These are phyloP conservation scores for Pyrus betulifolia DNA, from an alignment of 306 rosid species.

Conservation along the genomic window DNA sequence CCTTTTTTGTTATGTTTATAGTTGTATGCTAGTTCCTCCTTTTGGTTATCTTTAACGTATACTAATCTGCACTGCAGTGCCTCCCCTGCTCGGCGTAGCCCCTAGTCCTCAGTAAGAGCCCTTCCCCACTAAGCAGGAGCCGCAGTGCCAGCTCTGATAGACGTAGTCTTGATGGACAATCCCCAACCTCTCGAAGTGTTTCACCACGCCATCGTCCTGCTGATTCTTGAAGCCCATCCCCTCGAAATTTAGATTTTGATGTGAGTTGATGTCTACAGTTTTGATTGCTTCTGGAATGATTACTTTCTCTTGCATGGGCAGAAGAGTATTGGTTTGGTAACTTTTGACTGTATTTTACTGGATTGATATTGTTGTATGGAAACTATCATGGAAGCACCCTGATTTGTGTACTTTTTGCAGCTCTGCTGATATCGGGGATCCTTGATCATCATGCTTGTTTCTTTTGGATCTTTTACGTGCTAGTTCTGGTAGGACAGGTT, in stretches of 20 bases:
- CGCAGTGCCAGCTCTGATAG: conserved; percentile 44
- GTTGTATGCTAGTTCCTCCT: neutral
- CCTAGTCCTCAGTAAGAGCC: conserved; percentile 53
- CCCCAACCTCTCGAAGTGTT: conserved; percentile 49
- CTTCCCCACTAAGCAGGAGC: conserved; percentile 37
- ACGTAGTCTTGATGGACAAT: conserved; percentile 37
- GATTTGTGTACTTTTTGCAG: conserved; percentile 32
- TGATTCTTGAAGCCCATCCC: conserved; percentile 56
- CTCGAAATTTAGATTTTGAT: conserved; percentile 46
- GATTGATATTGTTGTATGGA: conserved; percentile 23
- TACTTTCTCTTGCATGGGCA: neutral
- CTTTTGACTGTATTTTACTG: conserved; percentile 19
- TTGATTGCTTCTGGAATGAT: neutral
- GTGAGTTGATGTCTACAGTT: conserved; percentile 37
- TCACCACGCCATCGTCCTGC: conserved; percentile 44
- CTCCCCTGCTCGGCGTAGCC: conserved; percentile 52
- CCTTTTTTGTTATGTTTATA: neutral
- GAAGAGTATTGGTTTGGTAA: neutral
- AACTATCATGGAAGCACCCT: conserved; percentile 10
- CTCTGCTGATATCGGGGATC: conserved; percentile 23
- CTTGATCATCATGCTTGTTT: conserved; percentile 32
- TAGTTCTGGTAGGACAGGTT: conserved; percentile 56
- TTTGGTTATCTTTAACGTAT: neutral
- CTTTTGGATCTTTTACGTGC: conserved; percentile 39
- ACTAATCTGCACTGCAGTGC: conserved; percentile 31